Base-by-base conservation (phyloP, 2,329 filamentous ascomycete species). In the Saccharata proteae region DNA sequence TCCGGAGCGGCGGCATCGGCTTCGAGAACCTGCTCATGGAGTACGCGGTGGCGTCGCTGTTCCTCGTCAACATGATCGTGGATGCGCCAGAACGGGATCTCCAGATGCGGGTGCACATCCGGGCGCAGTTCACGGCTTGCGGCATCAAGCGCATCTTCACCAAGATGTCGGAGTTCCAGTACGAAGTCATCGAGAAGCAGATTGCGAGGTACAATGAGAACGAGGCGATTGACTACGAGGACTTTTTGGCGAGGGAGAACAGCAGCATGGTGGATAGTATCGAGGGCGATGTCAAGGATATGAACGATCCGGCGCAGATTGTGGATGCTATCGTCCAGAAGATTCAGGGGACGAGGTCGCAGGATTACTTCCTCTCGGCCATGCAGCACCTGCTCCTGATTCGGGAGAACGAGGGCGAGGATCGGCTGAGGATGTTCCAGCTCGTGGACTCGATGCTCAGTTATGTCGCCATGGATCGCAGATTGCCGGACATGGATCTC, bases 1-100 rank as follows among this genome's bases (percentile, higher is more conserved):
- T 93, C 37, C 80, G 90, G 44, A 93, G 82, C 47, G 90, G 90
- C 42, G 90, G 90, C 41, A 92, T 94, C 49, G 90, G 90, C 54
- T 93, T 96, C 78, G 90, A 98, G 69, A 96, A 96, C 57, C 66
- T 94, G 48, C 70, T 98, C 32, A 96, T 98, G 90, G 90, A 98
- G 68, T 98, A 98, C 51, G 88, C 86, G 22, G 83, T 96, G 29
- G 83, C 88, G 19, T 93, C 86, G 2, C 71, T 98, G 48, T 85
- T 96, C 52, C 69, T 98, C 49, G 75, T 96, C 65, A 98, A 96
- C 61, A 93, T 92, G 79, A 72, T 96, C 45, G 76, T 98, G 39
- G 90, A 96, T 57, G 83, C 85, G 3, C 80, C 86, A 0, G 81
- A 92, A 49, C 72, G 74, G 45, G 90, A 98, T 49, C 64, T 98